Conservation (phyloP, 352 stramenopile species). For the Phytophthora chlamydospora region DNA sequence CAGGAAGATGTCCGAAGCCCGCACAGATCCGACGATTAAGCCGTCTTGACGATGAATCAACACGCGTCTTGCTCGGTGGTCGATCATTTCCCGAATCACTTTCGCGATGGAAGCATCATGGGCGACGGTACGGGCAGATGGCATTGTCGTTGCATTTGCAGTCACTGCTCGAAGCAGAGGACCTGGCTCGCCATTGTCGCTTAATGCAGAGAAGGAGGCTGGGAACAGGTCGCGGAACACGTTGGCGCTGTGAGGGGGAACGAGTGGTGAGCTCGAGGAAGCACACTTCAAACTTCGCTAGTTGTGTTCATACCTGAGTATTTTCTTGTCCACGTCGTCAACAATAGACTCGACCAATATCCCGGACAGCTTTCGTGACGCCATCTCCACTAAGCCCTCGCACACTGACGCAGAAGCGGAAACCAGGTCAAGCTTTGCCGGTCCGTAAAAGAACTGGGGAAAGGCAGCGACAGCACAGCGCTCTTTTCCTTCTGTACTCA, state of each 20-base stretch:
- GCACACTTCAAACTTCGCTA: not conserved
- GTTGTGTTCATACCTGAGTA: slow-evolving; percentile 26
- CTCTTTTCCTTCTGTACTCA: slow-evolving; percentile 39
- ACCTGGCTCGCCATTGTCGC: slow-evolving; percentile 18
- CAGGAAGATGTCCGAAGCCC: slow-evolving; percentile 55
- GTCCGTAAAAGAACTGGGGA: slow-evolving; percentile 53
- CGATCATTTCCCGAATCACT: slow-evolving; percentile 54
- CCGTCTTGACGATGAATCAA: slow-evolving; percentile 35
- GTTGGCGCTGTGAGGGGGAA: slow-evolving; percentile 15
- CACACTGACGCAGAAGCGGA: slow-evolving; percentile 30
- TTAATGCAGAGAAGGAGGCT: slow-evolving; percentile 21
- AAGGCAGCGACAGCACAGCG: slow-evolving; percentile 47
- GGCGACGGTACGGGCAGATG: slow-evolving; percentile 20
- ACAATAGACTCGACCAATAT: slow-evolving; percentile 31
- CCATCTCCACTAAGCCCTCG: slow-evolving; percentile 48
- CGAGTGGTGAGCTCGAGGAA: not conserved
- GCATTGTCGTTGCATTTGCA: slow-evolving; percentile 19
- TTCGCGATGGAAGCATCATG: slow-evolving; percentile 49
- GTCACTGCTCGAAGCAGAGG: slow-evolving; percentile 40
- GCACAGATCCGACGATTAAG: slow-evolving; percentile 42
- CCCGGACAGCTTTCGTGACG: slow-evolving; percentile 31
- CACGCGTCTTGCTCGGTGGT: slow-evolving; percentile 38
- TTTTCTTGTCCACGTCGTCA: slow-evolving; percentile 5
- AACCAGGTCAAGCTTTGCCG: slow-evolving; percentile 30
- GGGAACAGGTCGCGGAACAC: slow-evolving; percentile 41